These are phyloP conservation scores for Talaromyces trachyspermus DNA, from an alignment of 495 filamentous ascomycete genomes.

Conservation along the genomic window DNA sequence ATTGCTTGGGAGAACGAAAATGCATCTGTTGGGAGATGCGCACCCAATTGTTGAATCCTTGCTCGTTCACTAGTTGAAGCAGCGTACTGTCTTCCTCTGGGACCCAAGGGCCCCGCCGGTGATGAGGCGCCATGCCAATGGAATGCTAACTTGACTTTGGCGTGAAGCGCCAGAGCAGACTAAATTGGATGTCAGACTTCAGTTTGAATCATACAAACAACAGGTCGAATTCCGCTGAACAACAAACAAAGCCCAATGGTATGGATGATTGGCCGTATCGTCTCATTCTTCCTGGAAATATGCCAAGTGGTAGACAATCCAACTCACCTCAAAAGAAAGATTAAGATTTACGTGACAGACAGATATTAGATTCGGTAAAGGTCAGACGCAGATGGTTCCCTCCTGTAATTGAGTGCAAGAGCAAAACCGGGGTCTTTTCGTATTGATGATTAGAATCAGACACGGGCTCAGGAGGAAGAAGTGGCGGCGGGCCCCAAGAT, in stretches of 20 bases:
- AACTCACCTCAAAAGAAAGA: too few relatives aligned
- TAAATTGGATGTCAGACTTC: not conserved
- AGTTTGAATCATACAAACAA: not conserved
- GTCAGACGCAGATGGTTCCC: not conserved
- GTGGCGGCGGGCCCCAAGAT: not conserved
- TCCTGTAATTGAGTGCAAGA: not conserved
- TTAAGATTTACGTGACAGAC: not conserved
- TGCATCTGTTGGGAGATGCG: slow-evolving; percentile 70
- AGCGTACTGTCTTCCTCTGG: slow-evolving; percentile 70
- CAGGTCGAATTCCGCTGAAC: too few relatives aligned
- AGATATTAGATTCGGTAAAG: too few relatives aligned
- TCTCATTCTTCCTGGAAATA: too few relatives aligned
- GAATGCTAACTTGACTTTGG: too few relatives aligned
- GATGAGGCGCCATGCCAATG: slow-evolving; percentile 39
- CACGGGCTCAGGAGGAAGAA: not conserved
- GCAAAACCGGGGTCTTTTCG: not conserved
- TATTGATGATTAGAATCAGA: too few relatives aligned
- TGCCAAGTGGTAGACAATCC: too few relatives aligned
- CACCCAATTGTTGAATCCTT: slow-evolving; percentile 89
- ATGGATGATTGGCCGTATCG: not conserved
- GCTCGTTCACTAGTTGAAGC: slow-evolving; percentile 61
- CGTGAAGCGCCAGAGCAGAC: not conserved
- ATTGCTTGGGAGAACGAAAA: slow-evolving; percentile 87
- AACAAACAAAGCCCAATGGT: too few relatives aligned
- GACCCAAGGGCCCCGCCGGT: slow-evolving; percentile 86